A percentile compares a stretch with the other conserved stretches of the same genome.
Conservation (phyloP, 129 eudicot genomes). For the Helichrysum umbraculigerum region DNA sequence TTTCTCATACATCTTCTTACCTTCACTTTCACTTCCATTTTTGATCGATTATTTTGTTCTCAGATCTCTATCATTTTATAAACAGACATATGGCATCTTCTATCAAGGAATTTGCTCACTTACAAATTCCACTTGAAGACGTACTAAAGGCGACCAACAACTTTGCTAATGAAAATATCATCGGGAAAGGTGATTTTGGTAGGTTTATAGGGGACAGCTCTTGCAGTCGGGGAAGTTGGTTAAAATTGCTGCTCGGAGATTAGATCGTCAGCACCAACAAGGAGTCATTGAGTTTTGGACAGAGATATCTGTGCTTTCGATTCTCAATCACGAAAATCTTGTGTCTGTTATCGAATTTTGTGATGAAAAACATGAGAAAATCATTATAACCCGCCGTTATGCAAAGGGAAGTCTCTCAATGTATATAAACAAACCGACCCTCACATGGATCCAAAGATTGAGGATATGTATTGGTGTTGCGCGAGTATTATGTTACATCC, state of each 20-base stretch:
- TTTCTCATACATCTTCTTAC: no score
- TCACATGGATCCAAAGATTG: constrained; percentile 6
- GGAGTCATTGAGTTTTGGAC: not conserved
- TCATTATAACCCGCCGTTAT: not conserved
- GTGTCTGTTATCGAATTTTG: not conserved
- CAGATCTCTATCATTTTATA: not conserved
- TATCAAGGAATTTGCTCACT: not conserved
- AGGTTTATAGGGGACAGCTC: not conserved
- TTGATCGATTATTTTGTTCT: no score
- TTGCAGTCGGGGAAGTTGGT: not conserved
- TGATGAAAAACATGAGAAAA: not conserved
- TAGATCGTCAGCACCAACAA: not conserved
- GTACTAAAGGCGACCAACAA: not conserved
- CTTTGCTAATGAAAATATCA: not conserved
- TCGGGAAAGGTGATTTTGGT: not conserved
- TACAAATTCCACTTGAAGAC: constrained; percentile 4
- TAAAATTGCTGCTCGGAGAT: not conserved
- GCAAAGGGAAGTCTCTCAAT: not conserved
- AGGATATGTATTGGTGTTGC: not conserved
- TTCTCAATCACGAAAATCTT: not conserved
- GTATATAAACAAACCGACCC: not conserved
- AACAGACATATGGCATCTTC: constrained; percentile 2
- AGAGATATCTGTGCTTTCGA: not conserved
- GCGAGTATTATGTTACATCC: not conserved
- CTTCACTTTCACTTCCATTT: no score